Percentiles rank a stretch among this genome's conserved stretches.
phyloP scores from a whole-genome alignment of 2,329 filamentous ascomycete genomes.

The Aschersonia sp. region DNA sequence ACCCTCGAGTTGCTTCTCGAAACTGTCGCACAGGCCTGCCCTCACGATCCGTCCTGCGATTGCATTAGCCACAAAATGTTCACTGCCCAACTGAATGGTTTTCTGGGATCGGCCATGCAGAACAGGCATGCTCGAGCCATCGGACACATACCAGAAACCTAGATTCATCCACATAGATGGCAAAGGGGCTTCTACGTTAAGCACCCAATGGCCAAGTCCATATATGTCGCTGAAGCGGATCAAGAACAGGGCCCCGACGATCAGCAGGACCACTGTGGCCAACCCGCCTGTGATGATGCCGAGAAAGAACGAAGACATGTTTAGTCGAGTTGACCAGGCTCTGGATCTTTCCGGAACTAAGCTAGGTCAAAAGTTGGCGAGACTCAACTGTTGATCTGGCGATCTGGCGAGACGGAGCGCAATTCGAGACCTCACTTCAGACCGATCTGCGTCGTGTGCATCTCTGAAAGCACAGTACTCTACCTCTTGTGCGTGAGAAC shows the following conservation, averaged over 20 bases:
- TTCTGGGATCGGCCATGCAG: too few relatives aligned
- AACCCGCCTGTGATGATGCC: conserved; percentile 14
- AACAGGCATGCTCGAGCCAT: not conserved
- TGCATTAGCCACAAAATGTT: not conserved
- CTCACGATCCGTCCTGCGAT: conserved; percentile 14
- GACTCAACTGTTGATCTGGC: too few relatives aligned
- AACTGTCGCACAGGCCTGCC: conserved; percentile 20
- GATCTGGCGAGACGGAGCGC: too few relatives aligned
- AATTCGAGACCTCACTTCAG: too few relatives aligned
- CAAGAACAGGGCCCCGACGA: conserved; percentile 5
- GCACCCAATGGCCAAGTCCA: conserved; percentile 38
- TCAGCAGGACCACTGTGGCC: conserved; percentile 7
- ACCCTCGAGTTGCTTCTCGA: conserved; percentile 30
- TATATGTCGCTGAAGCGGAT: conserved; percentile 22
- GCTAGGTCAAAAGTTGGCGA: too few relatives aligned
- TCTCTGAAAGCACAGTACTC: too few relatives aligned
- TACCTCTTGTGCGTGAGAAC: too few relatives aligned
- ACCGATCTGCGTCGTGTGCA: too few relatives aligned
- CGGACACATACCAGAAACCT: conserved; percentile 38
- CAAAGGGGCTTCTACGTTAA: conserved; percentile 32
- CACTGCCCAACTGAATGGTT: not conserved
- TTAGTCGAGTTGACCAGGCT: too few relatives aligned
- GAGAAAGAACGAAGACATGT: conserved; percentile 8
- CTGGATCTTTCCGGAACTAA: too few relatives aligned
- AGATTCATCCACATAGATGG: conserved; percentile 49